Percentiles rank a stretch among this genome's conserved stretches.
Evolutionary conservation across 345 rosid genomes (phyloP).

Genomic region (Carallia brachiata): DNA sequence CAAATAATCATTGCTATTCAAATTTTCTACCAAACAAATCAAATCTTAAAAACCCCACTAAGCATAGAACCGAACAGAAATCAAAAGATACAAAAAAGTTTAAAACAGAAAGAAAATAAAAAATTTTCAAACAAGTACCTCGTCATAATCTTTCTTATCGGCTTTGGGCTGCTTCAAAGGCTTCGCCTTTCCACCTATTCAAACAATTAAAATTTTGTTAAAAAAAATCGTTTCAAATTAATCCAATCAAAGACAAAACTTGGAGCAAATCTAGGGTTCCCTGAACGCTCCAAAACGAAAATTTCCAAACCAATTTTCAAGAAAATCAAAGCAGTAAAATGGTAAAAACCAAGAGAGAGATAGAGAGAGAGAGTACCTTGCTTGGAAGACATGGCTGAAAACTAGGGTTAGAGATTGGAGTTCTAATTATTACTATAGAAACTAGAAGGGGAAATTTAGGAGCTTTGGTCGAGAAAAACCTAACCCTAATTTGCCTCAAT

Average conservation of each 20-base stretch:
- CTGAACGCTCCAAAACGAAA: not conserved
- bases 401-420: slow-evolving; percentile 17
- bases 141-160: slow-evolving; percentile 74
- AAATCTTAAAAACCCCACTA: not conserved
- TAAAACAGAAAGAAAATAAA: no score
- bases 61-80: not conserved
- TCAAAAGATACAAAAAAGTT: not conserved
- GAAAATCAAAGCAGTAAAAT: not conserved
- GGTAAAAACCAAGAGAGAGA: not conserved
- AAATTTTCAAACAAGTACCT: slow-evolving; percentile 33
- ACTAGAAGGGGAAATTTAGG: not conserved
- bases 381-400: slow-evolving; percentile 49
- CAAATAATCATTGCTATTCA: no score
- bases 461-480: slow-evolving; percentile 12
- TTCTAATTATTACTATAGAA: not conserved
- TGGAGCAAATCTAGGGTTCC: not conserved
- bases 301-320: no score
- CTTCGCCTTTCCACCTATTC: slow-evolving; percentile 71
- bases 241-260: not conserved
- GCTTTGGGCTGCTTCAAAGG: slow-evolving; percentile 79
- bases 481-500: slow-evolving; percentile 12
- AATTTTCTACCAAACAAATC: not conserved
- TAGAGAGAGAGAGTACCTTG: slow-evolving; percentile 35
- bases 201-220: not conserved
- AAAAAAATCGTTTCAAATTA: not conserved